phyloP scores from a whole-genome alignment of 306 rosid genomes.

The Crataegus laevigata region DNA sequence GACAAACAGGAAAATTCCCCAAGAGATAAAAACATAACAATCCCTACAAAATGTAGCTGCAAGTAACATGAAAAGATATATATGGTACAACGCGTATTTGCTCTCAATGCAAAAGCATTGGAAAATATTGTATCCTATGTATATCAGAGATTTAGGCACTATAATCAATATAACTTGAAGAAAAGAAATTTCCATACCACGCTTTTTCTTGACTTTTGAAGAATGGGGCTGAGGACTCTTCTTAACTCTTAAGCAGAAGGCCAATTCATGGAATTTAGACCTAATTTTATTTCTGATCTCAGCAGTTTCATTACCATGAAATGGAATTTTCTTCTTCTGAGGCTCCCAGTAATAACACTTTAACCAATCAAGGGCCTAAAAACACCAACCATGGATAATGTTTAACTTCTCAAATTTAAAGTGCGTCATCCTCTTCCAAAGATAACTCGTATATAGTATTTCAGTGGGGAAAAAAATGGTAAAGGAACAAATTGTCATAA shows the following conservation, averaged over 20 bases:
- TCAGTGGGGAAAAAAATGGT: no score
- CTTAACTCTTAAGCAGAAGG: conserved; percentile 39
- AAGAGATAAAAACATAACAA: not conserved
- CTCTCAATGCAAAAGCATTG: not conserved
- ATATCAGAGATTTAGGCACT: not conserved
- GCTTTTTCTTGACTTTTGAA: conserved; percentile 43
- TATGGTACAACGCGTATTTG: not conserved
- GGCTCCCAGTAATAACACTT: conserved; percentile 89
- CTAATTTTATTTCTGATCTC: conserved; percentile 47
- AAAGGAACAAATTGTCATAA: not conserved
- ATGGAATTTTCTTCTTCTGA: conserved; percentile 76
- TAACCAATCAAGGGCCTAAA: conserved; percentile 95
- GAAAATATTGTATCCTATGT: not conserved
- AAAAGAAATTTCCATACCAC: conserved; percentile 32
- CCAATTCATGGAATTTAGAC: conserved; percentile 55
- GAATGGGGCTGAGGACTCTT: conserved; percentile 29
- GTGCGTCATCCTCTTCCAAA: not conserved
- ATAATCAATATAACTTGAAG: conserved; percentile 8
- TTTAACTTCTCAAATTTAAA: not conserved
- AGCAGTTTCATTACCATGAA: conserved; percentile 51
- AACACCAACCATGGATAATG: not conserved
- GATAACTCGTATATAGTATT: not conserved
- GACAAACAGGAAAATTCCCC: not conserved
- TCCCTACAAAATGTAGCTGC: not conserved
- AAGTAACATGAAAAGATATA: not conserved